Evolutionary conservation across 345 rosid genomes (phyloP), one percentile per base, ranked within the genome.

Genomic region (Rubroshorea leprosula): DNA sequence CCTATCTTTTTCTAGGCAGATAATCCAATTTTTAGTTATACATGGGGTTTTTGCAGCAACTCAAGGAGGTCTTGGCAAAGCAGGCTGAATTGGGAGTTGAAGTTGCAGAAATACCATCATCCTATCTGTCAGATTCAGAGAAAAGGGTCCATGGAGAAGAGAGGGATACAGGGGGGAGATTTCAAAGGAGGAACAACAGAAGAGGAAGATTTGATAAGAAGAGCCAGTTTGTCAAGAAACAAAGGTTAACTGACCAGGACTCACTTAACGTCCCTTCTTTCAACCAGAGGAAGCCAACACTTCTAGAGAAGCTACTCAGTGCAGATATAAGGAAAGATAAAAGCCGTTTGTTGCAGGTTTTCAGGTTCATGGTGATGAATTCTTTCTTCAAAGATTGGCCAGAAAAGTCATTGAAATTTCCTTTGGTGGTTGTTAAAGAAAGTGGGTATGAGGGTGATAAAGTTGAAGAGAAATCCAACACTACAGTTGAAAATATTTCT

Each of bases 81-180:
- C 99, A 93, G 68, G 95, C 87, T 19, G 92, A 87, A 73, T 70
- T 93, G 65, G 96, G 96, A 51, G 78, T 82, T 66, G 96, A 87
- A 76, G 92, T 89, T 61, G 97, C 97, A 49, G 99, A 93, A 76
- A 68, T 93, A 67, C 96, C 96, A 10, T 71, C 86, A 12, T 66
- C 79, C 57, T 89, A 93, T 75, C 69, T 89, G 18, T 66, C 66
- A 15, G 86, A 78, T 54, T 71, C 72, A 41, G 73, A 64, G 71
- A 80, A 65, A 51, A 79, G 49, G 54, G 68, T 52, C 55, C 51
- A 19, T 57, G 69, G 72, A 64, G 49, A 66, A 69, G 49, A 49
- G 54, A 51, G 63, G 70, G 58, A 15, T 22, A 82, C 75, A 58
- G 67, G 60, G 59, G 79, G 73, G 8, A 76, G 70, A 62, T 63